These are phyloP conservation scores for Irpex sp. DNA, from an alignment of 1,284 basidiomycete genomes.

Conservation along the genomic window DNA sequence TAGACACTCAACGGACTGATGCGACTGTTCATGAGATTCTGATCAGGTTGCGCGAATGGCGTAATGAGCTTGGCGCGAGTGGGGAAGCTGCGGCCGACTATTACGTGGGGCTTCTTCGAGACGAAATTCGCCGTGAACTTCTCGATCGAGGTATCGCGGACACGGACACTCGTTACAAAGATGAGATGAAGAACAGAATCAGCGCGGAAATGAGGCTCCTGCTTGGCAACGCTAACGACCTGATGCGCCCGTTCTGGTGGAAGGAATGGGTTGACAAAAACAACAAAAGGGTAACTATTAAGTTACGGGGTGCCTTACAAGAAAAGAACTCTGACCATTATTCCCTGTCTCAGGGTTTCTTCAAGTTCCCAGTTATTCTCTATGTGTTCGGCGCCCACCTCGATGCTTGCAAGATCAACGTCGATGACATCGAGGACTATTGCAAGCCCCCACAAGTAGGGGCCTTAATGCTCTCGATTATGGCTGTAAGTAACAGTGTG, in stretches of 20 bases:
- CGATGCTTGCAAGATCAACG: background rate
- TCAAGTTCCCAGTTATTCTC: background rate
- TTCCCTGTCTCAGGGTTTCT: background rate
- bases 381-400: background rate
- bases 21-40: too few species aligned
- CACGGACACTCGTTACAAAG: background rate
- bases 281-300: background rate
- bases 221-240: background rate
- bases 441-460: background rate
- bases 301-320: background rate
- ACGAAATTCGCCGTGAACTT: background rate
- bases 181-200: background rate
- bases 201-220: background rate
- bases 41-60: background rate
- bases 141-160: background rate
- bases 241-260: background rate
- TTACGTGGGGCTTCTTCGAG: background rate
- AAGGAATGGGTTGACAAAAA: background rate
- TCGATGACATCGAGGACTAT: background rate
- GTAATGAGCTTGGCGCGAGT: background rate
- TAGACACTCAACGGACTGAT: too few species aligned
- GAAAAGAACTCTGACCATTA: background rate
- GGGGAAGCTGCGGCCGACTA: background rate
- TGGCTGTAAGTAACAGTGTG: background rate
- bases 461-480: background rate